Evolutionary conservation across 371 early-diverging fungal genomes (phyloP).

Genomic region (Rhizopus delemar): DNA sequence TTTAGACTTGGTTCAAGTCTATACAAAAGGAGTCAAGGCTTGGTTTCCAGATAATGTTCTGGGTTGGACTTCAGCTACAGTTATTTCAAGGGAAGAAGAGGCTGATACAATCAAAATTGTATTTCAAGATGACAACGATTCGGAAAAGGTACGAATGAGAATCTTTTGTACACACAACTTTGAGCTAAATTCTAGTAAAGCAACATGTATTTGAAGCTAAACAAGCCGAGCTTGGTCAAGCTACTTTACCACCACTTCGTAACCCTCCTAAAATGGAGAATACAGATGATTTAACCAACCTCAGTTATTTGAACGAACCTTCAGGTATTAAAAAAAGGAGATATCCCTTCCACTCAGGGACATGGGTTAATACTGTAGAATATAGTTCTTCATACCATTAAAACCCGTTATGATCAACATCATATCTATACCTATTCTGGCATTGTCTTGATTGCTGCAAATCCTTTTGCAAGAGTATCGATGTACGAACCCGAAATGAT

Average conservation of each 20-base stretch:
- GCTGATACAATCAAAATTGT: conserved; percentile 60
- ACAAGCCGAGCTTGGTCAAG: conserved; percentile 67
- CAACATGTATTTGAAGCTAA: conserved; percentile 75
- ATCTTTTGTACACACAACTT: neutral
- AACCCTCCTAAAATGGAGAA: conserved; percentile 89
- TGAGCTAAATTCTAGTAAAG: conserved; percentile 35
- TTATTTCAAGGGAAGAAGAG: conserved; percentile 56
- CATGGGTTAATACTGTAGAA: too few relatives aligned
- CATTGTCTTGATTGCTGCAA: conserved; percentile 96
- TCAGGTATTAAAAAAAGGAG: conserved; percentile 58
- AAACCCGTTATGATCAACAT: conserved; percentile 82
- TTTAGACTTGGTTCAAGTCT: conserved; percentile 46
- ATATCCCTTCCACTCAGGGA: neutral
- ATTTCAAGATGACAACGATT: conserved; percentile 61
- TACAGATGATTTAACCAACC: conserved; percentile 88
- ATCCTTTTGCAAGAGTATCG: conserved; percentile 92
- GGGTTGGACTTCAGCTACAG: conserved; percentile 81
- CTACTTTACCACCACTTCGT: conserved; percentile 81
- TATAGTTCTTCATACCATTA: conserved; percentile 85
- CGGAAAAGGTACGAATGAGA: conserved; percentile 44
- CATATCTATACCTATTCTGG: conserved; percentile 99
- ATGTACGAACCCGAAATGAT: conserved; percentile 89
- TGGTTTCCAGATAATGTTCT: conserved; percentile 89
- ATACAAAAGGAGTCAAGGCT: conserved; percentile 74
- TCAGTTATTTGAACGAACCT: conserved; percentile 91